Conservation (phyloP, 2,329 filamentous ascomycete species). For the Eutypella sp. region DNA sequence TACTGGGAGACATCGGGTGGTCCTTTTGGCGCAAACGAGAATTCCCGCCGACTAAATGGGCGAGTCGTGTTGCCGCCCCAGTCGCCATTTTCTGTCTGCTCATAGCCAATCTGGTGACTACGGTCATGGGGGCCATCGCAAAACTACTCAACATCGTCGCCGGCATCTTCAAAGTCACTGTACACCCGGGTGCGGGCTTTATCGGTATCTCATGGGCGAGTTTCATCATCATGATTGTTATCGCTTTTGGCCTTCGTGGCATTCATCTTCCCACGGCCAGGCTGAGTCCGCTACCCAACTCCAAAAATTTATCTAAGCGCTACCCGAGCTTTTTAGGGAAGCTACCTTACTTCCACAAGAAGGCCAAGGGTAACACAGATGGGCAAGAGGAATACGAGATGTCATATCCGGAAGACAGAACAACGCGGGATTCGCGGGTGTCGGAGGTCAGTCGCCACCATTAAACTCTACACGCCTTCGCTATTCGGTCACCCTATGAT, state of each 20-base stretch:
- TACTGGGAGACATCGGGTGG: not conserved
- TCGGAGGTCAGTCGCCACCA: no score
- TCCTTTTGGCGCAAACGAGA: not conserved
- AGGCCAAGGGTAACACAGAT: no score
- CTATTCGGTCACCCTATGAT: no score
- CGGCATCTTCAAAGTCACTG: not conserved
- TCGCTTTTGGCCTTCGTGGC: not conserved
- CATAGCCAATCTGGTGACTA: not conserved
- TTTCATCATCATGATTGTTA: not conserved
- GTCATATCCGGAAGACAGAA: no score
- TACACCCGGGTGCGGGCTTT: not conserved
- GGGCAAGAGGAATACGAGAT: no score
- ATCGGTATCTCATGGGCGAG: not conserved
- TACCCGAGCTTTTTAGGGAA: no score
- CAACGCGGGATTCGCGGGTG: no score
- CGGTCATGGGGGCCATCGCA: not conserved
- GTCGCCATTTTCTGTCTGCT: not conserved
- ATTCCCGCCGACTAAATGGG: not conserved
- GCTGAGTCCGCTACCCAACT: no score
- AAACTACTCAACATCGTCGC: constrained; percentile 1
- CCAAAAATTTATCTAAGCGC: no score
- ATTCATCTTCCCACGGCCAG: not conserved
- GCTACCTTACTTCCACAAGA: no score
- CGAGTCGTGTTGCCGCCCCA: not conserved
- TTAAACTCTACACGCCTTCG: no score